phyloP scores from a whole-genome alignment of 306 rosid species.

The Rosa multiflora region DNA sequence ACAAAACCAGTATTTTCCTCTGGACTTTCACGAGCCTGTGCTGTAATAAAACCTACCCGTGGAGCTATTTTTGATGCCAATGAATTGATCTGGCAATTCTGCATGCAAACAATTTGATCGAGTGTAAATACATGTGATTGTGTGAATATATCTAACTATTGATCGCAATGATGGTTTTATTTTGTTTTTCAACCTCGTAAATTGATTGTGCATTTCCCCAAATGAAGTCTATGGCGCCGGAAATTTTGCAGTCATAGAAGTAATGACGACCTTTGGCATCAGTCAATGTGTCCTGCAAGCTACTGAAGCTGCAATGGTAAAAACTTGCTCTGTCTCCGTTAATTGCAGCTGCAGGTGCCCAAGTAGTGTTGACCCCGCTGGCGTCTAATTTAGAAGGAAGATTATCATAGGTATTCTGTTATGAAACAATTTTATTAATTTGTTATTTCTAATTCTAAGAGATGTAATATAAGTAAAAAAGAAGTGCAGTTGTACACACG shows the following conservation, averaged over 20 bases:
- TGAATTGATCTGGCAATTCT: neutral
- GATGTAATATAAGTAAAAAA: too few species aligned
- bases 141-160: neutral
- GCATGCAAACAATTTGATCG: neutral
- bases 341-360: constrained; percentile 10
- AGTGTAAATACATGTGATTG: too few species aligned
- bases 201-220: neutral
- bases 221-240: constrained; percentile 32
- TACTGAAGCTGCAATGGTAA: constrained; percentile 10
- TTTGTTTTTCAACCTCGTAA: constrained; percentile 11
- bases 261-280: constrained; percentile 26
- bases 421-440: too few species aligned
- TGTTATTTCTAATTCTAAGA: too few species aligned
- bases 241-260: constrained; percentile 12
- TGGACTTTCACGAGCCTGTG: neutral
- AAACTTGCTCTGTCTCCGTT: constrained; percentile 25
- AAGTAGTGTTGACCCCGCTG: neutral
- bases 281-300: constrained; percentile 26
- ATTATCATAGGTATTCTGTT: neutral
- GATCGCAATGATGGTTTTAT: too few species aligned
- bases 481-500: too few species aligned
- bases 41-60: neutral
- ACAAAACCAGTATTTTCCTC: constrained; percentile 18
- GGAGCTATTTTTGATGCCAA: neutral
- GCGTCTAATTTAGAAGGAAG: neutral